Percentiles rank a stretch among this genome's conserved stretches.
These are phyloP conservation scores for Collybiopsis confluens DNA, from an alignment of 768 basidiomycete species.

Conservation along the genomic window DNA sequence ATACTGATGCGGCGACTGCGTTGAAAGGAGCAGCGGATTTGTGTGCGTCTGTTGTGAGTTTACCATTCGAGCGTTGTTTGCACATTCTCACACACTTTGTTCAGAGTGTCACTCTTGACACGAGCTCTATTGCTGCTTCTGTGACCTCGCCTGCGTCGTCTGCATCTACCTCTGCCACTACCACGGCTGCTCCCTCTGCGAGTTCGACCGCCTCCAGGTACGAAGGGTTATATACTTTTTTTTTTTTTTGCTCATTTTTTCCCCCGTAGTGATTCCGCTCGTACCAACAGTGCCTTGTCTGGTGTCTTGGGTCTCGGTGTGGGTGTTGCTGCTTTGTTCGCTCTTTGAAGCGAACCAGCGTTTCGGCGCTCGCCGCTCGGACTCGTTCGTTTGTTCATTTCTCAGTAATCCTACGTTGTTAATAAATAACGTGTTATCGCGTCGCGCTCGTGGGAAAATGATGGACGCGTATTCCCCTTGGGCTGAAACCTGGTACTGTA, in stretches of 20 bases:
- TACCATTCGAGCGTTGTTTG: neutral
- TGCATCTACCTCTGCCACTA: neutral
- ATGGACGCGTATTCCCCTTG: too few relatives aligned
- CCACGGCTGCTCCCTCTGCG: neutral
- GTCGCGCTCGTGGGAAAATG: too few relatives aligned
- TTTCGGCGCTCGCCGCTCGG: too few relatives aligned
- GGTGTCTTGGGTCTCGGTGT: neutral
- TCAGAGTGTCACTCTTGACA: neutral
- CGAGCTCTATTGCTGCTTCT: neutral
- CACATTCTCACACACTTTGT: neutral
- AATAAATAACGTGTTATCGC: too few relatives aligned
- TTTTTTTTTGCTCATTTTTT: too few relatives aligned
- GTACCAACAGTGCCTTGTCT: neutral
- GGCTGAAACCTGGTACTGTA: too few relatives aligned
- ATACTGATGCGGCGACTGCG: slow-evolving; percentile 40
- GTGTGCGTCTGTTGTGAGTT: slow-evolving; percentile 49
- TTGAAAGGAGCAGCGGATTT: slow-evolving; percentile 33
- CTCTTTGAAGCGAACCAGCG: neutral
- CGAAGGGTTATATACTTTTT: neutral
- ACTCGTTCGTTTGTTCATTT: too few relatives aligned
- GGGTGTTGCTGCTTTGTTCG: neutral
- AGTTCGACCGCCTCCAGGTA: neutral
- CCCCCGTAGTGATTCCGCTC: neutral
- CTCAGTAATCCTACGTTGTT: too few relatives aligned
- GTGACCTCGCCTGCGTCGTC: neutral